Evolutionary conservation across 176 grass and related monocot species (phyloP), one percentile per base, ranked within the genome.

Genomic region (Zoysia japonica): DNA sequence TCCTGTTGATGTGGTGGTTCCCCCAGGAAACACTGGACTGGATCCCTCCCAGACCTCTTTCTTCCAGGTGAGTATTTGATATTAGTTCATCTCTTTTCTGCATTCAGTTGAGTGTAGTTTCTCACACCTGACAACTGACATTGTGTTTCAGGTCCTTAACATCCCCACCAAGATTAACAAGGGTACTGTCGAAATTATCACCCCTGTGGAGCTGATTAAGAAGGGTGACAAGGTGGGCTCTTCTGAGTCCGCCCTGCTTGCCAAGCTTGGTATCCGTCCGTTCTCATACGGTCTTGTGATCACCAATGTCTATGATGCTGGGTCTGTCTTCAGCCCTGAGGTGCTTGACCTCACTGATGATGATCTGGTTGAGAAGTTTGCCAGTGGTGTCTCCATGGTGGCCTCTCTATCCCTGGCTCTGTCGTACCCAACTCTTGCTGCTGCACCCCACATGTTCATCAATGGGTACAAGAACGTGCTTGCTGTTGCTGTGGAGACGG

Each of bases 101-200:
- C 47, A 10, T 45, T 45, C 44, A 10, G 47, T 49, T 2, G 47
- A 10, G 8, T 40, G 1, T 2, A 5, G 13, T 4, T 57, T 72
- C 41, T 80, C 1, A 86, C 2, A 43, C 35, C 13, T 53, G 2
- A 7, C 5, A 47, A 47, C 45, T 72, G 9, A 2, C 36, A 2
- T 81, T 11, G 48, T 74, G 36, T 68, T 82, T 80, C 77, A 94
- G 93, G 93, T 96, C 52, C 87, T 96, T 17, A 96, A 96, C 68
- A 96, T 96, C 15, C 89, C 93, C 55, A 96, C 93, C 47, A 96
- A 96, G 65, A 96, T 96, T 82, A 96, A 96, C 93, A 96, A 96
- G 84, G 93, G 93, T 77, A 96, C 93, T 9, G 93, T 96, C 0
- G 93, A 96, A 81, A 96, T 96, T 61, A 92, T 92, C 69, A 96